Base-by-base conservation (phyloP, 2,329 filamentous ascomycete genomes). In the Fusarium sp. region DNA sequence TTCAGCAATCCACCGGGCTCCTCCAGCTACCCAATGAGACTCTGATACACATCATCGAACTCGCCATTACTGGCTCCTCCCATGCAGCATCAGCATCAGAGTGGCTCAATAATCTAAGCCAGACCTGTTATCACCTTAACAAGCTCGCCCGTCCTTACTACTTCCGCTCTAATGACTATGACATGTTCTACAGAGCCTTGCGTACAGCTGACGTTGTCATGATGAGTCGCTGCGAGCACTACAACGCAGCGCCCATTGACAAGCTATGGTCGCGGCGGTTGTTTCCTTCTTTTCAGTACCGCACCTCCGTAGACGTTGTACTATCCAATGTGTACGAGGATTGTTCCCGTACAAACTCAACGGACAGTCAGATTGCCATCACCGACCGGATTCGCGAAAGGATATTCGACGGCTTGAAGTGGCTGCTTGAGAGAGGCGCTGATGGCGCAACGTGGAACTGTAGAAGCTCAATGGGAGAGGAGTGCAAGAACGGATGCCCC, bases 341-440 rank as follows among this genome's bases (percentile, higher is more conserved):
- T 11, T 11, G 6, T 8, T 6, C 8, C n/a, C 24, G 12, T 6
- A 7, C n/a, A 12, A 8, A 29, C 20, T 38, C 18, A n/a, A 38
- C 34, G 34, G 18, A 11, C 34, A n/a, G 18, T 38, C 34, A 38
- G n/a, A 20, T 20, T 18, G 20, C 25, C 8, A 12, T 38, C 16
- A 45, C 15, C 29, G 18, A 47, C 3, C 10, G 5, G 9, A 7
- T 22, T 3, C 24, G 27, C 8, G 46, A 40, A 5, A 27, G 15
- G 3, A 16, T 40, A 25, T 47, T 38, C 8, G 13, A 40, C 9
- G 30, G 24, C n/a, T 20, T 69, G 30, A 15, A 46, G 20, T 68
- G 66, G 60, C 34, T 69, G 8, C 51, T 69, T 6, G 38, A 68
- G 12, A 65, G 48, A 40, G 51, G 54, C 7, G 34, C 52, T 10